These are phyloP conservation scores for Ulmus americana DNA, from an alignment of 331 rosid species.

Conservation along the genomic window DNA sequence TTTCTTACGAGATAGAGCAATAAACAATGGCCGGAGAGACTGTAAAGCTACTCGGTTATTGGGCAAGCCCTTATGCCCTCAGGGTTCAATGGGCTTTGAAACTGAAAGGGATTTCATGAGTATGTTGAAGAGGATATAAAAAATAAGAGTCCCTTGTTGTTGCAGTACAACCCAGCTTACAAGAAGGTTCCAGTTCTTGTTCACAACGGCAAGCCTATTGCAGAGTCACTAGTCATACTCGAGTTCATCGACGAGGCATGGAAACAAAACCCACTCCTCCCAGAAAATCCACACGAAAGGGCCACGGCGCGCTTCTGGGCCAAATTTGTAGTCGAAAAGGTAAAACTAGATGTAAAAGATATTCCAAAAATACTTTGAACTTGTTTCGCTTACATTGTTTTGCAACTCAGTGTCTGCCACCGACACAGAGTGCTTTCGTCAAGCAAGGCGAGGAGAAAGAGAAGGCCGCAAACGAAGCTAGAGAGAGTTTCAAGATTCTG, in stretches of 20 bases:
- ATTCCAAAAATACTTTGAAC: no score
- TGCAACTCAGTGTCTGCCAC: slow-evolving; percentile 29
- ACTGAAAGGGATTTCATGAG: slow-evolving; percentile 31
- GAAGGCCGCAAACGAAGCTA: slow-evolving; percentile 33
- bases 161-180: slow-evolving; percentile 39
- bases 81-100: slow-evolving; percentile 43
- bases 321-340: slow-evolving; percentile 39
- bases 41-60: slow-evolving; percentile 31
- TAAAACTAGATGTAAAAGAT: no score
- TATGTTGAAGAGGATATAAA: slow-evolving; percentile 35
- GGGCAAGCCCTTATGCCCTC: slow-evolving; percentile 34
- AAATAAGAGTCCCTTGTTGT: slow-evolving; percentile 38
- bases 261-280: slow-evolving; percentile 39
- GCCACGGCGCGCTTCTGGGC: slow-evolving; percentile 44
- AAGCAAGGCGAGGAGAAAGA: slow-evolving; percentile 42
- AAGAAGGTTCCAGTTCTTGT: slow-evolving; percentile 41
- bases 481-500: slow-evolving; percentile 39
- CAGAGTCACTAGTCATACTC: slow-evolving; percentile 39
- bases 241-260: slow-evolving; percentile 41
- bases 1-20: neutral
- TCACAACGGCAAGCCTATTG: slow-evolving; percentile 35
- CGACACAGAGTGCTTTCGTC: slow-evolving; percentile 23
- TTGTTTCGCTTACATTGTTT: neutral
- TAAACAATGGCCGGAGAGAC: slow-evolving; percentile 29
- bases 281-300: slow-evolving; percentile 33